These are phyloP conservation scores for Solanum pimpinellifolium DNA, from an alignment of 257 asterid species.

Conservation along the genomic window DNA sequence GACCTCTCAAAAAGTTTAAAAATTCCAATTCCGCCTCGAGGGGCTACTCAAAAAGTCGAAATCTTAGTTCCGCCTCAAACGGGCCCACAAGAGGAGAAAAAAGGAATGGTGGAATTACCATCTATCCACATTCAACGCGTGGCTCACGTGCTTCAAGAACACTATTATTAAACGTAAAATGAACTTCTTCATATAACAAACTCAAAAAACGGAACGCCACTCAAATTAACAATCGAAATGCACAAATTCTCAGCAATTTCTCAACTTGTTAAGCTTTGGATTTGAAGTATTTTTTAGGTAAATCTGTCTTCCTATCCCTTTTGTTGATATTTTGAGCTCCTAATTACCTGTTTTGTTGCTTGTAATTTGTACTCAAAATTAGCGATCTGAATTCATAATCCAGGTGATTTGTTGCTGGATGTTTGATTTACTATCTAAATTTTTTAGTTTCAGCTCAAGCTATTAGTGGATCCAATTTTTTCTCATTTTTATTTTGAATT, in stretches of 20 bases:
- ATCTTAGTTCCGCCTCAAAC: no score
- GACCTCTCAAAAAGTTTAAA: no score
- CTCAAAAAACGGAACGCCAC: background rate
- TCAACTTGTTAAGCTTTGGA: background rate
- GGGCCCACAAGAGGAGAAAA: background rate
- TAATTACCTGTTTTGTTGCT: background rate
- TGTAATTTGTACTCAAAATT: background rate
- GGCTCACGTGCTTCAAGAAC: background rate
- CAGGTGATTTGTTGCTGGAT: background rate
- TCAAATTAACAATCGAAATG: background rate
- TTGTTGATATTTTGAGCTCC: background rate
- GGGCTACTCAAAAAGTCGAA: no score
- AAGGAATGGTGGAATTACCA: background rate
- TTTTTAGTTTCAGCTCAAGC: background rate
- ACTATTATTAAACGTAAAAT: background rate
- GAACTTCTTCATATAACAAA: background rate
- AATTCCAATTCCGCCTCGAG: fast-evolving
- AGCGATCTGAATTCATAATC: background rate
- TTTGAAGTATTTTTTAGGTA: background rate
- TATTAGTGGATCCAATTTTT: background rate
- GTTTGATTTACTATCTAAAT: background rate
- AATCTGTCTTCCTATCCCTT: background rate
- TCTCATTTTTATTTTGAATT: background rate
- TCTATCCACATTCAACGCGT: background rate
- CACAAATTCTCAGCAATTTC: background rate